Base-by-base conservation (phyloP, 2,329 filamentous ascomycete species). In the Trichoderma cornu-damae region DNA sequence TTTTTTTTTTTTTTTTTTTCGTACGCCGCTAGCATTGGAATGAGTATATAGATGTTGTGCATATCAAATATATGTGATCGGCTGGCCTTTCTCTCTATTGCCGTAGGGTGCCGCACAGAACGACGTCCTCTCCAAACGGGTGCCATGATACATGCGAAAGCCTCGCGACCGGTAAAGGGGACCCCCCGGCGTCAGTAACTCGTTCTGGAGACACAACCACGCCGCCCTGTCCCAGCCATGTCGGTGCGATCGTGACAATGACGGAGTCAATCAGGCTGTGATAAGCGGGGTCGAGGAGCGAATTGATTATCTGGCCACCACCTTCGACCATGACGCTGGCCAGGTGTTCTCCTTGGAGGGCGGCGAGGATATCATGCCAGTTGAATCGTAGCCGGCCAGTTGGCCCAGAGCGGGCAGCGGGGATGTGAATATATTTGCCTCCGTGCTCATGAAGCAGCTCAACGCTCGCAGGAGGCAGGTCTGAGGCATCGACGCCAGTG, bases 271-370 rank as follows among this genome's bases (percentile, higher is more conserved):
- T 77, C 7, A 91, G 74, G n/a, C 69, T 65, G 14, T 82, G 76
- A 65, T 85, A 83, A 26, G 75, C 74, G 2, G 81, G 77, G 37
- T 80, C 77, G n/a, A 97, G 77, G 16, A 97, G 73, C 35, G 87
- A 83, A 68, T 94, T 95, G 68, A 97, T 90, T 32, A 96, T 84
- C 9, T 79, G 77, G 0, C 83, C 92, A 9, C 93, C 93, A 0
- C 93, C 93, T 70, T 97, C 93, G 48, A 97, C 80, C 93, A 96
- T 96, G 58, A 96, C 78, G 68, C 90, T 96, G 52, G 73, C 71
- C 43, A 96, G 74, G 1, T 85, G 84, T 63, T 88, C 78, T 1
- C 68, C 69, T 32, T 65, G 62, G n/a, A 96, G 70, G 3, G 76
- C 74, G 16, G 71, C 71, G 28, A 95, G 72, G 14, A 95, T 79